phyloP scores from a whole-genome alignment of 2,329 filamentous ascomycete species.

The Stachybotrys chartarum region DNA sequence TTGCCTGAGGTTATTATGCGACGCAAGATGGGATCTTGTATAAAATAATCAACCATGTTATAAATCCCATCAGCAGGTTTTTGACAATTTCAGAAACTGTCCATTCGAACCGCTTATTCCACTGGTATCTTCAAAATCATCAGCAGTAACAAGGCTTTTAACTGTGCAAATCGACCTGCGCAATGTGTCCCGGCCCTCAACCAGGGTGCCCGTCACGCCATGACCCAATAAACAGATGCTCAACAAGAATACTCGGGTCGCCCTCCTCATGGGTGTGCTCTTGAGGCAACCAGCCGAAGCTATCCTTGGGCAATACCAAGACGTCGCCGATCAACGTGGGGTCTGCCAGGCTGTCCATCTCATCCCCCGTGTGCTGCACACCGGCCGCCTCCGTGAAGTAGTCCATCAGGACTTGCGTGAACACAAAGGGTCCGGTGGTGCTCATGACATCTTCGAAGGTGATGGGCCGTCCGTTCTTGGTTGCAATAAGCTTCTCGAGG shows the following conservation, averaged over 20 bases:
- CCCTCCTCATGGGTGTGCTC: constrained; percentile 11
- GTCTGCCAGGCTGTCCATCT: constrained; percentile 18
- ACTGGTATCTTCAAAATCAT: too few species aligned
- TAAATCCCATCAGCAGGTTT: too few species aligned
- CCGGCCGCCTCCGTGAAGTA: constrained; percentile 17
- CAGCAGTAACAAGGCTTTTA: too few species aligned
- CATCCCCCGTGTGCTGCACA: constrained; percentile 18
- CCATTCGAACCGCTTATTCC: too few species aligned
- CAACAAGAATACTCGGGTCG: constrained; percentile 8
- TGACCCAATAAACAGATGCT: constrained; percentile 13
- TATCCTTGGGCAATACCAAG: constrained; percentile 21
- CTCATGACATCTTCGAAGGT: constrained; percentile 23
- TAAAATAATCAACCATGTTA: too few species aligned
- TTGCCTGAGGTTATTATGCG: too few species aligned
- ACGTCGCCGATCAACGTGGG: constrained; percentile 23
- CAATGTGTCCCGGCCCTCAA: neutral
- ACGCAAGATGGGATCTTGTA: too few species aligned
- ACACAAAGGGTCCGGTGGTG: constrained; percentile 21
- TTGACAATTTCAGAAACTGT: too few species aligned
- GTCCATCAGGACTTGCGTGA: constrained; percentile 22
- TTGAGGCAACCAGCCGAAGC: constrained; percentile 12
- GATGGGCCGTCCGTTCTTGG: constrained; percentile 7
- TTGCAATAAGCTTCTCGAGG: constrained; percentile 12
- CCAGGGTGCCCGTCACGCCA: constrained; percentile 10
- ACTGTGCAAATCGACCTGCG: too few species aligned